Evolutionary conservation across 371 early-diverging fungal species (phyloP).

Genomic region (Rhizopus microsporus): DNA sequence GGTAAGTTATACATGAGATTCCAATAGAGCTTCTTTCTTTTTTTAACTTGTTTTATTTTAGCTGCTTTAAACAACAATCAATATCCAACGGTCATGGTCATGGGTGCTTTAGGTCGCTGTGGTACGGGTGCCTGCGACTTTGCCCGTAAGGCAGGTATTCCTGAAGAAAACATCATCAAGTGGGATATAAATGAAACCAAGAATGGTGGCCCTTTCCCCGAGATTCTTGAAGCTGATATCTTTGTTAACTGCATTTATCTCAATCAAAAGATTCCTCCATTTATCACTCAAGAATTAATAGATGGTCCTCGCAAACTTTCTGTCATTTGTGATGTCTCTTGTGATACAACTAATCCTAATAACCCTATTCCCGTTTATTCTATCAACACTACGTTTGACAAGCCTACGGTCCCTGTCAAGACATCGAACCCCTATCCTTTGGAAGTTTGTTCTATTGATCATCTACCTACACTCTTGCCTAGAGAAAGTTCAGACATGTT

Average conservation of each 20-base stretch:
- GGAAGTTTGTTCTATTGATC: conserved; percentile 95
- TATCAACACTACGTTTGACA: conserved; percentile 89
- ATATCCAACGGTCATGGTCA: conserved; percentile 88
- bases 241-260: conserved; percentile 99
- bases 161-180: conserved; percentile 83
- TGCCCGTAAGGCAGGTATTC: conserved; percentile 83
- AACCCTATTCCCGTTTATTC: conserved; percentile 96
- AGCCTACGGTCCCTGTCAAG: conserved; percentile 77
- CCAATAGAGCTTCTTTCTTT: neutral
- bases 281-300: conserved; percentile 81
- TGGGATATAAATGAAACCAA: conserved; percentile 97
- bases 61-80: conserved; percentile 58
- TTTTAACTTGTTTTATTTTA: conserved; percentile 17
- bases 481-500: conserved; percentile 91
- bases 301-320: conserved; percentile 72
- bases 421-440: conserved; percentile 66
- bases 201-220: conserved; percentile 91
- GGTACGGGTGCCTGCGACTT: conserved; percentile 90
- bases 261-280: conserved; percentile 89
- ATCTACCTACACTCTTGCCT: conserved; percentile 93
- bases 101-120: conserved; percentile 97
- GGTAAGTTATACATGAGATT: conserved; percentile 42
- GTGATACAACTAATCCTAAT: conserved; percentile 96
- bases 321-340: conserved; percentile 92
- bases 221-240: conserved; percentile 86